phyloP scores from a whole-genome alignment of 768 basidiomycete genomes.

The Kwoniella heveanensis region DNA sequence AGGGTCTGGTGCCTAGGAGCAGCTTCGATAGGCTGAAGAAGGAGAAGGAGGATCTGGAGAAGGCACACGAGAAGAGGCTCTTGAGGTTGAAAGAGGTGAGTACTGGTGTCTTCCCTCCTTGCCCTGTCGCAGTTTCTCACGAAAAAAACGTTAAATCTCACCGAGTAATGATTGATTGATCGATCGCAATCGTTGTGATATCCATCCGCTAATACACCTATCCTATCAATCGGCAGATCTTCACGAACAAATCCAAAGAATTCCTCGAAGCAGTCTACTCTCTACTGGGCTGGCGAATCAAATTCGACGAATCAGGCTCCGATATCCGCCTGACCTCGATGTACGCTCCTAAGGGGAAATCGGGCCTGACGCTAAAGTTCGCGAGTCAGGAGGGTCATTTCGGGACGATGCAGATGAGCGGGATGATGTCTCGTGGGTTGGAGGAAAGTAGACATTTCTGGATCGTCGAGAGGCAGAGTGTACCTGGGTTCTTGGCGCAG shows the following conservation, averaged over 20 bases:
- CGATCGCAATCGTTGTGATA: too few species aligned
- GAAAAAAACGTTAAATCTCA: too few species aligned
- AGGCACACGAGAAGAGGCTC: slow-evolving; percentile 76
- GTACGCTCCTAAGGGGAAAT: slow-evolving; percentile 82
- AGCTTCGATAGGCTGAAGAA: slow-evolving; percentile 73
- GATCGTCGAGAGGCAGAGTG: slow-evolving; percentile 81
- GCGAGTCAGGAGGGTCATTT: slow-evolving; percentile 55
- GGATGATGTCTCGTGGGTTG: slow-evolving; percentile 59
- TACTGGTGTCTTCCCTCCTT: slow-evolving; percentile 9
- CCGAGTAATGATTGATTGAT: not conserved
- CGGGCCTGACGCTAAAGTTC: slow-evolving; percentile 67
- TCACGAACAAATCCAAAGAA: slow-evolving; percentile 79
- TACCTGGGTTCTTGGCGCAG: slow-evolving; percentile 85
- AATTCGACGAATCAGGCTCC: slow-evolving; percentile 83
- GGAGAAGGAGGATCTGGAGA: slow-evolving; percentile 71
- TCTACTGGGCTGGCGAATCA: slow-evolving; percentile 86
- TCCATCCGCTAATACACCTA: too few species aligned
- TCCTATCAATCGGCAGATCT: slow-evolving; percentile 63
- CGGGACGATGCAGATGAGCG: slow-evolving; percentile 55
- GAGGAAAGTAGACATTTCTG: slow-evolving; percentile 78
- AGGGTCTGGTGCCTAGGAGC: slow-evolving; percentile 70
- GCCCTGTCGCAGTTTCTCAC: too few species aligned
- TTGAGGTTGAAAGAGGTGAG: slow-evolving; percentile 75
- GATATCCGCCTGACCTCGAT: slow-evolving; percentile 85
- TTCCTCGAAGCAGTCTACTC: slow-evolving; percentile 88